Evolutionary conservation across 2,329 filamentous ascomycete genomes (phyloP).

Genomic region (Diaporthe ilicicola): DNA sequence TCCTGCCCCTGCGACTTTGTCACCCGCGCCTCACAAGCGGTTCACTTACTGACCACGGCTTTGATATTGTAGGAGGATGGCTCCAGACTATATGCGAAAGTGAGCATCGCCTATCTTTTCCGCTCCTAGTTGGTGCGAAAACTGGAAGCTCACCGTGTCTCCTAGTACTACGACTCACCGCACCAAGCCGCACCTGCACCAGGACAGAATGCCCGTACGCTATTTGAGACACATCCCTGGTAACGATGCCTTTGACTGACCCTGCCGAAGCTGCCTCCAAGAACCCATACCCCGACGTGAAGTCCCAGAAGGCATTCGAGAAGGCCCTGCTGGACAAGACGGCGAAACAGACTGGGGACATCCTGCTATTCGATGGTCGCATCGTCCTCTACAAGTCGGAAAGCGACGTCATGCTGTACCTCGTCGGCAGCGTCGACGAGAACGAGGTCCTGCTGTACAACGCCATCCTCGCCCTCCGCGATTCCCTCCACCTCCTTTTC

Average conservation of each 20-base stretch:
- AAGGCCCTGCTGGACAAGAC: slow-evolving; percentile 97
- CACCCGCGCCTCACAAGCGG: not conserved
- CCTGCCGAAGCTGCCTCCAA: slow-evolving; percentile 45
- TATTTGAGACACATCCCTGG: slow-evolving; percentile 30
- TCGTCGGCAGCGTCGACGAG: slow-evolving; percentile 90
- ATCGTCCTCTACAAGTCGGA: slow-evolving; percentile 98
- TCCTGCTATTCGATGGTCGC: slow-evolving; percentile 96
- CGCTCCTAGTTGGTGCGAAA: not conserved
- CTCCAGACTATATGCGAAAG: slow-evolving; percentile 33
- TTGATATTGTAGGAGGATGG: slow-evolving; percentile 28
- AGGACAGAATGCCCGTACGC: slow-evolving; percentile 39
- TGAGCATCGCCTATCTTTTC: slow-evolving; percentile 67
- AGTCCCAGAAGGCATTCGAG: slow-evolving; percentile 96
- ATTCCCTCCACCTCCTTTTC: slow-evolving; percentile 88
- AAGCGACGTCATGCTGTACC: slow-evolving; percentile 95
- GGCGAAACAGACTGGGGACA: slow-evolving; percentile 92
- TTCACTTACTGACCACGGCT: not conserved
- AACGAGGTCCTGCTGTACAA: slow-evolving; percentile 98
- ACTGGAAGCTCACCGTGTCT: slow-evolving; percentile 25
- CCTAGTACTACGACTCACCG: slow-evolving; percentile 74
- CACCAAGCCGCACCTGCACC: slow-evolving; percentile 51
- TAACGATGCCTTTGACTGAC: slow-evolving; percentile 14
- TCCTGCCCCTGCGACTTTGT: not conserved
- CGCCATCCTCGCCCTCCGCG: slow-evolving; percentile 88
- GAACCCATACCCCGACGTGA: slow-evolving; percentile 86